Percentiles rank a stretch among this genome's conserved stretches.
These are phyloP conservation scores for Dissophora globulifera DNA, from an alignment of 192 early-diverging fungal genomes.

Conservation along the genomic window DNA sequence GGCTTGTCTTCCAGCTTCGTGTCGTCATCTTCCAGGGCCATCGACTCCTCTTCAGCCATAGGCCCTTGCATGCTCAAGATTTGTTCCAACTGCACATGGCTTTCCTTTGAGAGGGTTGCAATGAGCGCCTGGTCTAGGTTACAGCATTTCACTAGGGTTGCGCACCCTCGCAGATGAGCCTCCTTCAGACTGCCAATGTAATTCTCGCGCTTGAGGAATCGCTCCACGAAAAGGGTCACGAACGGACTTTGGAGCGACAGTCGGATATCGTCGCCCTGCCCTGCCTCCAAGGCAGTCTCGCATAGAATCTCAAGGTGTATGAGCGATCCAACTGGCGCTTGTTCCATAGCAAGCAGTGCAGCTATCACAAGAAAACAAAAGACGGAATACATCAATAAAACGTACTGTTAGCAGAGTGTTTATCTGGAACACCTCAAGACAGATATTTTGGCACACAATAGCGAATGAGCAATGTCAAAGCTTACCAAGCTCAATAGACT, in stretches of 20 bases:
- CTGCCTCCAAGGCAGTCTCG: conserved; percentile 1
- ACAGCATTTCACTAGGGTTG: neutral
- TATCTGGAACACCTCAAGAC: no score
- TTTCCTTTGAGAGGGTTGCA: neutral
- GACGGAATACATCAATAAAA: neutral
- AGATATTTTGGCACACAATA: no score
- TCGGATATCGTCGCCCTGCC: conserved; percentile 3
- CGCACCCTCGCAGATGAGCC: conserved; percentile 5
- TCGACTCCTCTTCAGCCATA: conserved; percentile 2
- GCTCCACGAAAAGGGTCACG: conserved; percentile 32
- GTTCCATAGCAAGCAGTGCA: conserved; percentile 34
- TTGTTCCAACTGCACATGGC: neutral
- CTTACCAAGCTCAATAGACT: conserved; percentile 37
- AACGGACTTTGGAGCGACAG: conserved; percentile 21
- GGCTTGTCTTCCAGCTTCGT: neutral
- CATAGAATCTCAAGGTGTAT: conserved; percentile 32
- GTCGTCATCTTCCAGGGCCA: neutral
- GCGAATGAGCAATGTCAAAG: no score
- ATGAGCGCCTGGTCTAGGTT: neutral
- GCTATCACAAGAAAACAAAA: conserved; percentile 1
- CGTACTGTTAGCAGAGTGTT: no score
- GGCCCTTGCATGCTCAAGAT: neutral
- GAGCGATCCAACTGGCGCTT: conserved; percentile 8
- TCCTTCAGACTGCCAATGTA: conserved; percentile 9
- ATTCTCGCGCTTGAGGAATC: conserved; percentile 15